Percentiles rank a stretch among this genome's conserved stretches.
Evolutionary conservation across 192 early-diverging fungal species (phyloP).

Genomic region (Radiomyces spectabilis): DNA sequence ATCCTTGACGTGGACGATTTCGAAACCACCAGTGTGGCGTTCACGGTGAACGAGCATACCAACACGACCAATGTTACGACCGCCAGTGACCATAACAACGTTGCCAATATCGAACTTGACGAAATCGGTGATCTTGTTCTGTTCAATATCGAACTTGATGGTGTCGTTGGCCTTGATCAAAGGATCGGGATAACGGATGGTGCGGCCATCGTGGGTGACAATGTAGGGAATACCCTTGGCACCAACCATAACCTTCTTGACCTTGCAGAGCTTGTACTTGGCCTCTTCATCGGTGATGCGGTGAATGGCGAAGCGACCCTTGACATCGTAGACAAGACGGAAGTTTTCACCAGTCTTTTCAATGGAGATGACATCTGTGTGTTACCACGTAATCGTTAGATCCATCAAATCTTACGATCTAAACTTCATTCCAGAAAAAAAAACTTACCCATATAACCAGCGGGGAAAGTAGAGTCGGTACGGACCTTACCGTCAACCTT

Average conservation of each 20-base stretch:
- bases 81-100: slow-evolving; percentile 96
- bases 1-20: slow-evolving; percentile 99
- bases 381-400: slow-evolving; percentile 1
- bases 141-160: slow-evolving; percentile 92
- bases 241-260: slow-evolving; percentile 91
- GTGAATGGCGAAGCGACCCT: slow-evolving; percentile 99
- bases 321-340: slow-evolving; percentile 99
- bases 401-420: neutral
- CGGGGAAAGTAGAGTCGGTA: slow-evolving; percentile 93
- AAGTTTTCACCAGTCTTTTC: slow-evolving; percentile 99
- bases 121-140: slow-evolving; percentile 86
- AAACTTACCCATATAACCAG: slow-evolving; percentile 93
- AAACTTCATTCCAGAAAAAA: slow-evolving; percentile 12
- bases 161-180: slow-evolving; percentile 99
- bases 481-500: slow-evolving; percentile 99
- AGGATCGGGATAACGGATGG: slow-evolving; percentile 99
- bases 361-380: slow-evolving; percentile 81
- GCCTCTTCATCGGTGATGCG: slow-evolving; percentile 97
- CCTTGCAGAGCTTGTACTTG: slow-evolving; percentile 99
- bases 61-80: slow-evolving; percentile 97
- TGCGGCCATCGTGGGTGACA: slow-evolving; percentile 99
- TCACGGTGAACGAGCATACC: slow-evolving; percentile 96
- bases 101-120: slow-evolving; percentile 98
- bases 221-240: slow-evolving; percentile 93
- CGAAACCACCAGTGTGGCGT: slow-evolving; percentile 95